Percentiles rank a stretch among this genome's conserved stretches.
Conservation (phyloP, 2,329 filamentous ascomycete genomes). For the Colletotrichum somersetense region DNA sequence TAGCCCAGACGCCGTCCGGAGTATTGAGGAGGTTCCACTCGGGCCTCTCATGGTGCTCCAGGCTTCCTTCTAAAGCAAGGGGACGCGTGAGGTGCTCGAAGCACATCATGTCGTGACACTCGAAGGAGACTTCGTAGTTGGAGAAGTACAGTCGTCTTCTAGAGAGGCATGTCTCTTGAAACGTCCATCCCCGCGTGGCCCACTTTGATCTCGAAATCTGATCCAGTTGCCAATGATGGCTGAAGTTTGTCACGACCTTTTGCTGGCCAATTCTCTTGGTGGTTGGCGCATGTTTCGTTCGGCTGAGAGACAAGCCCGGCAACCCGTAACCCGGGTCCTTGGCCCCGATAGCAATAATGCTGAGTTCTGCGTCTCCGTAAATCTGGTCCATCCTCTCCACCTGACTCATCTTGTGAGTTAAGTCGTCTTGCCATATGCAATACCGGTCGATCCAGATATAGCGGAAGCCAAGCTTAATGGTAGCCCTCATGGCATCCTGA, state of each 20-base stretch:
- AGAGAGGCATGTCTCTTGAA: slow-evolving; percentile 55
- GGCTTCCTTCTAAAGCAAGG: not conserved
- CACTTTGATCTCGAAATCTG: slow-evolving; percentile 52
- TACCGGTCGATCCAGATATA: slow-evolving; percentile 57
- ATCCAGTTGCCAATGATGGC: slow-evolving; percentile 11
- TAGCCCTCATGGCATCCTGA: slow-evolving; percentile 48
- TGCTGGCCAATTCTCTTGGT: slow-evolving; percentile 39
- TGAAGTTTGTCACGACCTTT: slow-evolving; percentile 16
- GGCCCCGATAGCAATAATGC: slow-evolving; percentile 54
- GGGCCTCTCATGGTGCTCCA: slow-evolving; percentile 16
- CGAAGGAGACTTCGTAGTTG: slow-evolving; percentile 55
- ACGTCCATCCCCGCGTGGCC: slow-evolving; percentile 56
- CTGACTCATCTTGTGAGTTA: slow-evolving; percentile 49
- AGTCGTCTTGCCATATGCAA: slow-evolving; percentile 50
- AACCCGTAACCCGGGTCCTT: slow-evolving; percentile 52
- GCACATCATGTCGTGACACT: slow-evolving; percentile 55
- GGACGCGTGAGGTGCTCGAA: slow-evolving; percentile 46
- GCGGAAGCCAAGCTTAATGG: slow-evolving; percentile 50
- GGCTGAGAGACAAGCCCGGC: slow-evolving; percentile 49
- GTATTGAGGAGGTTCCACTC: slow-evolving; percentile 23
- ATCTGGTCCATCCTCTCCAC: slow-evolving; percentile 53
- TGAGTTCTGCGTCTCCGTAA: slow-evolving; percentile 53
- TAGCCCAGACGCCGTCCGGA: slow-evolving; percentile 13
- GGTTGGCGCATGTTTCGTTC: slow-evolving; percentile 49
- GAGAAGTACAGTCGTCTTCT: slow-evolving; percentile 55